Base-by-base conservation (phyloP, 805 yeast species). In the Candida ulmi region DNA sequence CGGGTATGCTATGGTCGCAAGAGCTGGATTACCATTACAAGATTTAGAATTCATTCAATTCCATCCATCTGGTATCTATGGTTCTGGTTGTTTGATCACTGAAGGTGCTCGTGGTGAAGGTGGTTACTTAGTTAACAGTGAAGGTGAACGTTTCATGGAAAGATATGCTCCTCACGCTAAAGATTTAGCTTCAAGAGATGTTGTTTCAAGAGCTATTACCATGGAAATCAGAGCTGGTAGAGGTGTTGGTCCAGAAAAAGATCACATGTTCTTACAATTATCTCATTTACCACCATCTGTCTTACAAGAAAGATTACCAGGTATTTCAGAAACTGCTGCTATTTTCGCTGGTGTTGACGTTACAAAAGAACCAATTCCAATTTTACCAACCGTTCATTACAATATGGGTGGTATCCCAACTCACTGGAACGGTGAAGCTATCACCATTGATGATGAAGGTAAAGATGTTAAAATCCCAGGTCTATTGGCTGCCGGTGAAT, bases 61-160 rank as follows among this genome's bases (percentile, higher is more conserved):
- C 88, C 99, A 91, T 69, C 99, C 99, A 41, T 88, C 98, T 19
- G 99, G 99, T 78, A 93, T 91, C 68, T 91, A 91, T 67, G 99
- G 99, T 44, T 88, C 98, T 30, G 99, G 99, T 50, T 93, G 98
- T 75, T 73, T 91, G 72, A 93, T 93, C 65, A 93, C 99, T 41
- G 99, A 93, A 71, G 99, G 99, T 72, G 95, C 97, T 52, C 85
- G 99, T 76, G 99, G 99, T 78, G 99, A 93, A 75, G 99, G 99
- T 80, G 99, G 99, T 50, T 93, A 78, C 78, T 74, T 91, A 65
- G 76, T 91, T 49, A 91, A 91, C 78, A 78, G 88, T 52, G 95
- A 93, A 71, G 99, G 99, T 76, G 99, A 91, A 74, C 83, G 99
- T 68, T 91, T 91, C 68, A 91, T 91, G 99, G 99, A 91, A 75